phyloP scores from a whole-genome alignment of 306 rosid genomes.

The Gastrolobium villosum region DNA sequence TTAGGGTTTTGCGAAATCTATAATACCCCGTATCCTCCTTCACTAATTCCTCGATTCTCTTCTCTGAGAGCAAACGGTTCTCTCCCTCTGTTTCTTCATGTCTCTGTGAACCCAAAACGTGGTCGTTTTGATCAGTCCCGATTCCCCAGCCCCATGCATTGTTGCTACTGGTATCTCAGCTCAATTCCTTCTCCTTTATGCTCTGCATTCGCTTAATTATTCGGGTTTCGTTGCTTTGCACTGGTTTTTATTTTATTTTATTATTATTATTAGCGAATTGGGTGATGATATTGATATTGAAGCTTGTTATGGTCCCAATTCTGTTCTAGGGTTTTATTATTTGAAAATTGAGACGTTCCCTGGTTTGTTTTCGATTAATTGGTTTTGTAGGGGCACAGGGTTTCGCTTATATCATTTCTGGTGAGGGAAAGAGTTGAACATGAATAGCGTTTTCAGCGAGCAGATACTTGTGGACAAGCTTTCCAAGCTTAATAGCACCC shows the following conservation, averaged over 20 bases:
- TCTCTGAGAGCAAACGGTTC: not conserved
- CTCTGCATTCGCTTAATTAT: constrained; percentile 43
- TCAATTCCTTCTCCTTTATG: constrained; percentile 23
- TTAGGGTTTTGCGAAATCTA: constrained; percentile 52
- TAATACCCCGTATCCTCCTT: not conserved
- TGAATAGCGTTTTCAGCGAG: constrained; percentile 83
- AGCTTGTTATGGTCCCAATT: constrained; percentile 36
- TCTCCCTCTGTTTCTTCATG: constrained; percentile 4
- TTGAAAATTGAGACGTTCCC: not conserved
- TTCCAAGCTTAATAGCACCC: constrained; percentile 89
- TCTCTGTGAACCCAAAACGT: constrained; percentile 27
- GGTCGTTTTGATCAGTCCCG: constrained; percentile 7
- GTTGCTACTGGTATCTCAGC: constrained; percentile 10
- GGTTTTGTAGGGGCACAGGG: constrained; percentile 37
- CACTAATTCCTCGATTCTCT: not conserved
- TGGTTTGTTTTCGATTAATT: constrained; percentile 1
- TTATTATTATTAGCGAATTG: not conserved
- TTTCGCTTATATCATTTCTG: constrained; percentile 31
- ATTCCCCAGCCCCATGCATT: constrained; percentile 8
- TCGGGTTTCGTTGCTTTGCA: constrained; percentile 9
- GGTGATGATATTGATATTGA: constrained; percentile 10
- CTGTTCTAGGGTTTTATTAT: constrained; percentile 36
- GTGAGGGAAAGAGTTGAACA: constrained; percentile 52
- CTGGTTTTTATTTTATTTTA: not conserved
- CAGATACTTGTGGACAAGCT: constrained; percentile 88